phyloP scores from a whole-genome alignment of 2,329 filamentous ascomycete genomes.

The Venturia nashicola region DNA sequence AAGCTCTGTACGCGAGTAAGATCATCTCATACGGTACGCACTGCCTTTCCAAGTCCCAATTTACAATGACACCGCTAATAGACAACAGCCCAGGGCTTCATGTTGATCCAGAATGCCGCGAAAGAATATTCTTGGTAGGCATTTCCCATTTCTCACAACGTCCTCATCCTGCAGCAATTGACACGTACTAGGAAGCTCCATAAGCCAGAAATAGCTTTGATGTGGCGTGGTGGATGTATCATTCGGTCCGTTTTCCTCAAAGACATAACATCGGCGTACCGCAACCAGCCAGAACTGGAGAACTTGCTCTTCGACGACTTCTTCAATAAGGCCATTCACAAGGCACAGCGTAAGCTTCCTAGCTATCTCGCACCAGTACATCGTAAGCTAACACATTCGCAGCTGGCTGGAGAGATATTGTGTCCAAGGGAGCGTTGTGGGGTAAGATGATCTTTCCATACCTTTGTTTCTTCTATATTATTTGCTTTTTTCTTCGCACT shows the following conservation, averaged over 20 bases:
- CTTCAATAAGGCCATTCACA: slow-evolving; percentile 99
- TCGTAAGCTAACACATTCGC: no score
- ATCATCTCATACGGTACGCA: slow-evolving; percentile 84
- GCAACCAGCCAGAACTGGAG: slow-evolving; percentile 84
- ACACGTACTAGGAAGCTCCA: no score
- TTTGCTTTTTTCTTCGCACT: no score
- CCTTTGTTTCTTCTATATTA: no score
- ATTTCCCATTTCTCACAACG: no score
- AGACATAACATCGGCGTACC: slow-evolving; percentile 97
- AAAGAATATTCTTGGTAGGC: slow-evolving; percentile 57
- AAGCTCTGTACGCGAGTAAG: slow-evolving; percentile 98
- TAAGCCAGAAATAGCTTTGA: slow-evolving; percentile 97
- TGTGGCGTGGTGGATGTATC: slow-evolving; percentile 99
- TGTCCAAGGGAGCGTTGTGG: slow-evolving; percentile 82
- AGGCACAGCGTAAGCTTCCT: slow-evolving; percentile 49
- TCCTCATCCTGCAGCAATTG: neutral
- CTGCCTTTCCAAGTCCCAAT: no score
- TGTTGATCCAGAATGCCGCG: slow-evolving; percentile 98
- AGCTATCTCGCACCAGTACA: no score
- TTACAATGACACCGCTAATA: no score
- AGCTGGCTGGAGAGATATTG: slow-evolving; percentile 43
- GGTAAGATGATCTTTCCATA: slow-evolving; percentile 32
- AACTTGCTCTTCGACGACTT: slow-evolving; percentile 98
- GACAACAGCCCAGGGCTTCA: slow-evolving; percentile 65
- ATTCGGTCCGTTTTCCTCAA: slow-evolving; percentile 99